Evolutionary conservation across 176 grass and related monocot genomes (phyloP), one percentile per base, ranked within the genome.

Genomic region (Ampelocalamus luodianensis): DNA sequence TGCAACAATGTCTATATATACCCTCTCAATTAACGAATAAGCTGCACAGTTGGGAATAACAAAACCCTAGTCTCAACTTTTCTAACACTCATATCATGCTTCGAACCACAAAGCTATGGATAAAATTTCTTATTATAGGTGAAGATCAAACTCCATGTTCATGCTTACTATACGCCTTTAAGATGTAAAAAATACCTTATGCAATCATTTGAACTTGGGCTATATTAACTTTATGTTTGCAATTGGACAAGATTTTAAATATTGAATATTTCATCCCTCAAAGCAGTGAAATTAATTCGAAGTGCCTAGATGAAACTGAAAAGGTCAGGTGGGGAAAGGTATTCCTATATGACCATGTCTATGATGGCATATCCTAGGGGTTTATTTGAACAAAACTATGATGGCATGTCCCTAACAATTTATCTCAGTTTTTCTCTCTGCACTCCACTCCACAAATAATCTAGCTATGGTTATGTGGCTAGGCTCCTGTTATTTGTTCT

Each of bases 221-320:
- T 84, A 64, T 42, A 39, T 61, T 74, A 17, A 65, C 65, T 42
- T 76, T 74, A 49, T 76, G 44, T 13, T 65, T 74, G 20, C 34
- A 76, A 76, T 32, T 53, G 20, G 42, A 51, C 14, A 65, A 40
- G 13, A 75, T 65, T 38, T 13, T 84, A 38, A 51, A 39, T 18
- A 51, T 42, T 53, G 42, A 40, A 43, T 51, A 43, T 76, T 12
- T 76, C 59, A 74, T 75, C 24, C 29, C 16, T 53, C 27, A 6
- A 71, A 46, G 13, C 71, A 65, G 46, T 56, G 12, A 71, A 24
- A 27, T 20, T 39, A 84, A 23, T 40, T 51, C 65, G 10, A 68
- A 77, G 36, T 68, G 61, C 11, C 27, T 67, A 56, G 7, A 83
- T 24, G 22, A 51, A 75, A 75, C 18, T 75, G 34, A n/a, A 51